These are phyloP conservation scores for Jatropha curcas DNA, from an alignment of 345 rosid species.

Conservation along the genomic window DNA sequence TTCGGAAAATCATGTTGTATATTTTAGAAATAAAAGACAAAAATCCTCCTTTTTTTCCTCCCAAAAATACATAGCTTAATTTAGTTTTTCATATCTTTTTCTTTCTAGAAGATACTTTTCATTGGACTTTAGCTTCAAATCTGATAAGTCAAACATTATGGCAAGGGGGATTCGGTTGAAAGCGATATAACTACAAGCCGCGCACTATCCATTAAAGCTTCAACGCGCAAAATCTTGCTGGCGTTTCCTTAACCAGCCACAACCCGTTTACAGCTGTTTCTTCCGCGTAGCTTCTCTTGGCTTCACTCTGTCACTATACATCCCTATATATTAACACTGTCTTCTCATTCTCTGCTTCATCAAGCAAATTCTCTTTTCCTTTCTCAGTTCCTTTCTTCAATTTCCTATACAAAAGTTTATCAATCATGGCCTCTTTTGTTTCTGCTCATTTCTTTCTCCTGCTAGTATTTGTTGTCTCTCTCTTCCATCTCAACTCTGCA, in stretches of 20 bases:
- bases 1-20: too few species aligned
- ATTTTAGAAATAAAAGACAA: too few species aligned
- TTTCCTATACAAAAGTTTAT: not conserved
- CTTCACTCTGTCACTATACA: not conserved
- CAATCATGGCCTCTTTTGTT: slow-evolving; percentile 9
- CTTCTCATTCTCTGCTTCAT: not conserved
- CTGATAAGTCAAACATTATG: too few species aligned
- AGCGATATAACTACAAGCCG: not conserved
- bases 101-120: too few species aligned
- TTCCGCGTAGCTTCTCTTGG: not conserved
- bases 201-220: not conserved
- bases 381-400: not conserved
- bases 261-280: not conserved
- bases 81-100: too few species aligned
- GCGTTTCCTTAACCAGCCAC: not conserved
- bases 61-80: too few species aligned
- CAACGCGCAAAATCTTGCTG: slow-evolving; percentile 8
- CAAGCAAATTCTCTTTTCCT: not conserved
- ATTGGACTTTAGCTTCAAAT: too few species aligned
- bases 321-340: not conserved
- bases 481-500: slow-evolving; percentile 5
- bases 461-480: slow-evolving; percentile 7
- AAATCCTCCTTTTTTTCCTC: too few species aligned
- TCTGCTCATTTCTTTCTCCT: slow-evolving; percentile 1
- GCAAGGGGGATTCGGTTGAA: not conserved